Base-by-base conservation (phyloP, 2,329 filamentous ascomycete genomes). In the Xylaria sp. region DNA sequence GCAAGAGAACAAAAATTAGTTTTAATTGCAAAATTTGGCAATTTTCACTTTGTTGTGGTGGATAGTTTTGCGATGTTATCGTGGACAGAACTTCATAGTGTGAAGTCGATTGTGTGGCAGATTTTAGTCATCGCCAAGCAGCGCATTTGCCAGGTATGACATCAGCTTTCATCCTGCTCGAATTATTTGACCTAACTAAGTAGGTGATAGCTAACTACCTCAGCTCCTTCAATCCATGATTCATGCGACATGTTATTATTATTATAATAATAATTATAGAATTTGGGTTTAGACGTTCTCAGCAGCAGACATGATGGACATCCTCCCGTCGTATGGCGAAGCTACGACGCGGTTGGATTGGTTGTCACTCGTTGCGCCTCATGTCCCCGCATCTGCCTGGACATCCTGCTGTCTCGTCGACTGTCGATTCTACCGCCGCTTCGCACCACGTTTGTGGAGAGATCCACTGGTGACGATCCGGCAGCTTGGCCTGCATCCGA, bases 271-370 rank as follows among this genome's bases (percentile, higher is more conserved):
- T 28, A 28, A 6, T 40, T 28, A 9, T 46, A 58, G 33, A 7
- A 15, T 20, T 36, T 38, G 3, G 10, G 13, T 33, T 33, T 33
- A 23, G 28, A 28, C 28, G 28, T 23, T 9, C 28, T 26, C 9
- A 10, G 10, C 6, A 65, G 51, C 17, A 33, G 38, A 59, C 9
- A 80, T 81, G 78, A 80, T 81, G 79, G 77, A 79, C 9, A 68
- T 74, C 11, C 81, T 84, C n/a, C 86, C 87, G 1, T 86, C 87
- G 0, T 89, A 89, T 75, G 78, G 81, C 59, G 82, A 88, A 67
- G 86, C 87, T 61, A 83, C 80, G 2, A 73, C 79, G 7, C 77
- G 75, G 10, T 74, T 75, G 61, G 83, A 88, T 79, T 88, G 86
- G 85, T 79, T 88, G 17, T 76, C 76, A 36, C 70, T 88, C 4